Evolutionary conservation across 345 rosid genomes (phyloP).

Genomic region (Pugionium dolabratum): DNA sequence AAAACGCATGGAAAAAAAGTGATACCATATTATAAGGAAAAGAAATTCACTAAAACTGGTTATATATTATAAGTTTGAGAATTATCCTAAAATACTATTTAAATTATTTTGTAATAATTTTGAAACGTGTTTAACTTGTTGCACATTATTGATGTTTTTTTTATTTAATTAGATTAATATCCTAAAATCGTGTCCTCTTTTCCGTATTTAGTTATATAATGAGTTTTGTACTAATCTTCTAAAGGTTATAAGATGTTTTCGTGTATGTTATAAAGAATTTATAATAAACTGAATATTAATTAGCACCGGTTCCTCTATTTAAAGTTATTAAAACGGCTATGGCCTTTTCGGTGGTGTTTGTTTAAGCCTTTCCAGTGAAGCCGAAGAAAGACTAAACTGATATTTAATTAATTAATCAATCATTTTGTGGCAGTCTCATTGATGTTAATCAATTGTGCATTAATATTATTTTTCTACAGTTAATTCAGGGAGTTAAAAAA

Average conservation of each 20-base stretch:
- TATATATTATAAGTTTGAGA: constrained; percentile 17
- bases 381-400: constrained; percentile 17
- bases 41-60: constrained; percentile 24
- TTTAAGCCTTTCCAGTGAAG: constrained; percentile 39
- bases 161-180: constrained; percentile 10
- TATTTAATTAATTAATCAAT: not conserved
- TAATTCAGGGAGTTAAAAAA: no score
- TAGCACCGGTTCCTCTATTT: not conserved
- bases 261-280: no score
- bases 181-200: not conserved
- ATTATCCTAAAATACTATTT: not conserved
- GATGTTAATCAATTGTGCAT: no score
- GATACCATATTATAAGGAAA: constrained; percentile 14
- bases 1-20: not conserved
- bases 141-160: constrained; percentile 22
- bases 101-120: no score
- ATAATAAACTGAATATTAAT: no score
- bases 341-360: constrained; percentile 31
- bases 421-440: not conserved
- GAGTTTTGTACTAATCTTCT: no score
- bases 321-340: not conserved
- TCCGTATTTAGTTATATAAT: no score
- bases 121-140: constrained; percentile 1
- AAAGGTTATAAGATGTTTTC: no score
- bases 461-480: no score